A percentile compares a stretch with the other conserved stretches of the same genome.
Evolutionary conservation across 495 filamentous ascomycete genomes (phyloP).

Genomic region (Acidiella bohemica): DNA sequence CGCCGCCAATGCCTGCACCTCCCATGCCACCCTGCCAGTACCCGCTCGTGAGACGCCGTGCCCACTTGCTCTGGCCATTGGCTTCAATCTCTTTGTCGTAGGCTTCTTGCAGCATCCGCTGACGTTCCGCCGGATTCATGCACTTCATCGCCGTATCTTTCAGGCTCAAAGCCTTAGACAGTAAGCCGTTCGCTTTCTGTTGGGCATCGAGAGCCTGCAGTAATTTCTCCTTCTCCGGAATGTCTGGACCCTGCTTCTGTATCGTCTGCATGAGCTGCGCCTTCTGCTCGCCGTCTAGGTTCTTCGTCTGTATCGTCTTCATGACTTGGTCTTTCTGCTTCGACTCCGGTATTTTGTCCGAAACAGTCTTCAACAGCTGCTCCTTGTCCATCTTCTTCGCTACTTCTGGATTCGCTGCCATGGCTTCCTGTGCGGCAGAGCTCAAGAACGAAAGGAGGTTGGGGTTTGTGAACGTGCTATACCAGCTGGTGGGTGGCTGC

Average conservation of each 20-base stretch:
- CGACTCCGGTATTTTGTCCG: neutral
- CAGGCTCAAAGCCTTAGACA: slow-evolving; percentile 6
- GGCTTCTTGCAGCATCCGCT: slow-evolving; percentile 14
- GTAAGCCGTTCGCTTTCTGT: slow-evolving; percentile 7
- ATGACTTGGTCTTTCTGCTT: slow-evolving; percentile 6
- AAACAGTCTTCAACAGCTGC: neutral
- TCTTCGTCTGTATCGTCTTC: slow-evolving; percentile 1
- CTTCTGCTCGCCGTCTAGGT: neutral
- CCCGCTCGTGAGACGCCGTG: slow-evolving; percentile 11
- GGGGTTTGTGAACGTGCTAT: neutral
- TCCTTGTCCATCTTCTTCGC: neutral
- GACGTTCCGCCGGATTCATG: slow-evolving; percentile 13
- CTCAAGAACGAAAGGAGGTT: neutral
- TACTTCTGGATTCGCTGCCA: neutral
- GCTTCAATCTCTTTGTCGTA: slow-evolving; percentile 17
- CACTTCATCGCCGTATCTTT: slow-evolving; percentile 11
- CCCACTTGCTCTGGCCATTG: slow-evolving; percentile 14
- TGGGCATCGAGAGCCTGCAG: slow-evolving; percentile 10
- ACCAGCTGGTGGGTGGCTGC: slow-evolving; percentile 1
- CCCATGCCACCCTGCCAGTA: slow-evolving; percentile 18
- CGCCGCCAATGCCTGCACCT: slow-evolving; percentile 17
- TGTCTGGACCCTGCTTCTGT: neutral
- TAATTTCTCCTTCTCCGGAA: slow-evolving; percentile 7
- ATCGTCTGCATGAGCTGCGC: neutral
- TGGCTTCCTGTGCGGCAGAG: neutral